phyloP scores from a whole-genome alignment of 179 eudicot genomes.

The Camellia oleifera region DNA sequence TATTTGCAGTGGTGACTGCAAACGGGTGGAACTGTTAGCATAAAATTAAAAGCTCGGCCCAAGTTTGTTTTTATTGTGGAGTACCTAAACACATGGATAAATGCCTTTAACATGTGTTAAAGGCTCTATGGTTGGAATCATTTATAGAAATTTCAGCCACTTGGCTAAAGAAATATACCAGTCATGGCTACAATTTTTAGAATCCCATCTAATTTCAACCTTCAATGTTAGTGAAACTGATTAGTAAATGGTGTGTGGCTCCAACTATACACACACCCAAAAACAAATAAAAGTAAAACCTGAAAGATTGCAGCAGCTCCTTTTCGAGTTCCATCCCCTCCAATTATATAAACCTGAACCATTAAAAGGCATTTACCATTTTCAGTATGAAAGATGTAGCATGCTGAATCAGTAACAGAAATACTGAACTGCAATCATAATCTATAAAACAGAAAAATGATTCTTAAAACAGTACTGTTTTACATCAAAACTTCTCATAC shows the following conservation, averaged over 20 bases:
- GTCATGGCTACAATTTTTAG: background rate
- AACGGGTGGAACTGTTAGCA: background rate
- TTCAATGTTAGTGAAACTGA: background rate
- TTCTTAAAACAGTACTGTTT: too few relatives aligned
- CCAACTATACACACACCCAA: background rate
- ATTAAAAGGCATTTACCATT: background rate
- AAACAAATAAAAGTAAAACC: constrained; percentile 25
- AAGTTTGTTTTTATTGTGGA: background rate
- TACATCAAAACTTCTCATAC: constrained; percentile 24
- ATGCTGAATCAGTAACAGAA: constrained; percentile 4
- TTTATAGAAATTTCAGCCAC: too few relatives aligned
- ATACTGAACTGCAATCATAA: background rate
- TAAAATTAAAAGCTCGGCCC: background rate
- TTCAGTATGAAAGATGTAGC: background rate
- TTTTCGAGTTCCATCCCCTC: constrained; percentile 21
- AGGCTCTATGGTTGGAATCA: background rate
- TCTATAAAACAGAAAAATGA: too few relatives aligned
- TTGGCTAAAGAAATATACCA: too few relatives aligned
- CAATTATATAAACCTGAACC: constrained; percentile 56
- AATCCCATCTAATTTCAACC: background rate
- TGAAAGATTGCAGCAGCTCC: constrained; percentile 55
- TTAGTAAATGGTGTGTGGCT: background rate
- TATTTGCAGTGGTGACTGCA: background rate
- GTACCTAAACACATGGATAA: background rate
- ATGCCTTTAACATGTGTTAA: background rate